Conservation (phyloP, 768 basidiomycete genomes). For the Hydnomerulius pinastri region DNA sequence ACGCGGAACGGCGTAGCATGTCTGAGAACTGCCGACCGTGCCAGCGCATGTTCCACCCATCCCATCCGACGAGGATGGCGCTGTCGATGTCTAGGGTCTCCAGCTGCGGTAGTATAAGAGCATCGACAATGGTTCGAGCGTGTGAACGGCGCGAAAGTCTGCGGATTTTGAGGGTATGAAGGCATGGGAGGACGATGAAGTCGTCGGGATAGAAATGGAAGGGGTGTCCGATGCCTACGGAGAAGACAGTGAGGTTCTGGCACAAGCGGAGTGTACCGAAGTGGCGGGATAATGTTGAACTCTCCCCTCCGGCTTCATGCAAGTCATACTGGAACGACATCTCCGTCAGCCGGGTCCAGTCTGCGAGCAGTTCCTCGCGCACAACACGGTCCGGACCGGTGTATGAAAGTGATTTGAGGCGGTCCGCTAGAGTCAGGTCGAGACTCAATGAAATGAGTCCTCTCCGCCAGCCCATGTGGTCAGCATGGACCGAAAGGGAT, state of each 20-base stretch:
- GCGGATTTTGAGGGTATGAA: slow-evolving; percentile 26
- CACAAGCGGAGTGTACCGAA: slow-evolving; percentile 17
- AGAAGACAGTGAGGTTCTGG: slow-evolving; percentile 22
- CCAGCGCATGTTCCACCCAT: background rate
- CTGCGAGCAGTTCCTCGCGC: slow-evolving; percentile 22
- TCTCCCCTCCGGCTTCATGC: slow-evolving; percentile 27
- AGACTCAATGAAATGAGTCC: slow-evolving; percentile 19
- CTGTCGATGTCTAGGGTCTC: slow-evolving; percentile 22
- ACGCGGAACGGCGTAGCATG: background rate
- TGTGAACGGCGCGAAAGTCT: slow-evolving; percentile 19
- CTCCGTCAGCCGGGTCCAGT: slow-evolving; percentile 27
- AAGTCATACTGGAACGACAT: slow-evolving; percentile 25
- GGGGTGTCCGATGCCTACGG: slow-evolving; percentile 20
- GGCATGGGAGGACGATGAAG: slow-evolving; percentile 16
- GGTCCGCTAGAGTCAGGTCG: slow-evolving; percentile 18
- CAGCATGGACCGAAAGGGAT: slow-evolving; percentile 24
- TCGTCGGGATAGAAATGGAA: background rate
- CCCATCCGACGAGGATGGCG: slow-evolving; percentile 21
- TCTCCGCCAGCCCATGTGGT: slow-evolving; percentile 31
- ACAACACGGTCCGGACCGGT: slow-evolving; percentile 24
- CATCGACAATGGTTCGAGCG: slow-evolving; percentile 19
- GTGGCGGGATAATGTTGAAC: slow-evolving; percentile 20
- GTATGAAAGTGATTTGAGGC: slow-evolving; percentile 23
- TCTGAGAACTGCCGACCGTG: background rate
- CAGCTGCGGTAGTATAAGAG: slow-evolving; percentile 23